phyloP scores from a whole-genome alignment of 1,284 basidiomycete species.

The Tilletiopsis washingtonensis region DNA sequence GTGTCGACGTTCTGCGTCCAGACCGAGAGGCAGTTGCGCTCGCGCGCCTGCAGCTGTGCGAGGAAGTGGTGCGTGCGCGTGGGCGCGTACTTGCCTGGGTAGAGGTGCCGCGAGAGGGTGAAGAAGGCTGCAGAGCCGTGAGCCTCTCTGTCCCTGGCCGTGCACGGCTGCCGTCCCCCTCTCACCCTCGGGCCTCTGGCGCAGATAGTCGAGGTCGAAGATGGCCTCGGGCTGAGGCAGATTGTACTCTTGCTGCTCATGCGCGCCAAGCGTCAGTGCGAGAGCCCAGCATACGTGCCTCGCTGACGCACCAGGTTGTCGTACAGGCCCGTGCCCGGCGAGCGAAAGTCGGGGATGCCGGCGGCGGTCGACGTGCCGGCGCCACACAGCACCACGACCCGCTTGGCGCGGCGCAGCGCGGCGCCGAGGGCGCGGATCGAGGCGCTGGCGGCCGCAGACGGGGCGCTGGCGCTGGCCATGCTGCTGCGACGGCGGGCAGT shows the following conservation, averaged over 20 bases:
- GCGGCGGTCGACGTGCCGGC: slow-evolving; percentile 48
- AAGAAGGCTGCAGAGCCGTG: slow-evolving; percentile 41
- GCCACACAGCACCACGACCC: slow-evolving; percentile 50
- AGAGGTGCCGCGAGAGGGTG: slow-evolving; percentile 64
- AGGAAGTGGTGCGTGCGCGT: slow-evolving; percentile 86
- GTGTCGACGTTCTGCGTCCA: slow-evolving; percentile 77
- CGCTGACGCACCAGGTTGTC: too few species aligned
- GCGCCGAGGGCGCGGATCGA: too few species aligned
- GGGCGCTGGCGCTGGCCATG: too few species aligned
- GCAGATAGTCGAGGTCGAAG: slow-evolving; percentile 53
- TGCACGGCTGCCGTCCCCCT: not conserved
- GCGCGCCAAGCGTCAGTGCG: too few species aligned
- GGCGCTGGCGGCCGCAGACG: too few species aligned
- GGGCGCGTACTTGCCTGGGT: slow-evolving; percentile 76
- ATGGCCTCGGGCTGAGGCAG: slow-evolving; percentile 56
- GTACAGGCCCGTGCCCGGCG: slow-evolving; percentile 54
- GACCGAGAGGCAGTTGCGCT: too few species aligned
- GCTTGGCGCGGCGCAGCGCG: too few species aligned
- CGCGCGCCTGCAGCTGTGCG: too few species aligned
- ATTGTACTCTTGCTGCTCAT: slow-evolving; percentile 52
- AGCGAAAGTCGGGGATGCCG: slow-evolving; percentile 50
- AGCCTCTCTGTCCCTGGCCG: not conserved
- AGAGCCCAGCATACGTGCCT: too few species aligned
- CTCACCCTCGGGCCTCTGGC: slow-evolving; percentile 37
- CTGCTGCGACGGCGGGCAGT: too few species aligned